Evolutionary conservation across 73 alveolate species (phyloP), one percentile per base, ranked within the genome.

Genomic region (Paramecium caudatum): DNA sequence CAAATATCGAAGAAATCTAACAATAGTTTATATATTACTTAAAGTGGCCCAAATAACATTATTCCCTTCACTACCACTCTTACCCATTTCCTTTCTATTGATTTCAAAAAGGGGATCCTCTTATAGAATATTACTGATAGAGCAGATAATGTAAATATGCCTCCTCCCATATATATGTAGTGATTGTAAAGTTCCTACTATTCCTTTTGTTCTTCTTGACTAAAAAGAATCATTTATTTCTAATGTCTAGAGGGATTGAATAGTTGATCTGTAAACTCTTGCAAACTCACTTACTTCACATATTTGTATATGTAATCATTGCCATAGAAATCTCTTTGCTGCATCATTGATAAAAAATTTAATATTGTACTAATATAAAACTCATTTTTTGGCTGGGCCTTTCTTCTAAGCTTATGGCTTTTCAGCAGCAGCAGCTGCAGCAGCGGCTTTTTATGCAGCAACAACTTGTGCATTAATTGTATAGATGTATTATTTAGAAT

Each of bases 391-490:
- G 13, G 80, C 80, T 55, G 80, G 80, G 30, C 46, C 80, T 23
- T 55, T 55, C 80, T 55, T 55, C 30, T 55, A 55, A 3, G 80
- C 46, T 55, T 55, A 55, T 19, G 80, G 80, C 80, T 55, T 55
- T 13, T 55, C 80, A 27, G 80, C 62, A 41, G 62, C 88, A 41
- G 39, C 62, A 17, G 88, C 88, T 16, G 88, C 88, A 9, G 88
- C 88, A 12, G 88, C 65, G 8, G 88, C 88, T 27, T 74, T 74
- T 45, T 74, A 19, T 6, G 43, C 62, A 15, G 88, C 88, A 3
- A 41, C 45, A 4, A 45, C 39, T 74, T 74, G 43, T 15, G 88
- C 69, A 43, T 37, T 41, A 15, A 74, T 43, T n/a, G 88, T 74
- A 27, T 16, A 74, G 65, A 74, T 74, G 47, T 74, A 74, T 74